These are phyloP conservation scores for Lactifluus piperatus DNA, from an alignment of 768 basidiomycete species.

Conservation along the genomic window DNA sequence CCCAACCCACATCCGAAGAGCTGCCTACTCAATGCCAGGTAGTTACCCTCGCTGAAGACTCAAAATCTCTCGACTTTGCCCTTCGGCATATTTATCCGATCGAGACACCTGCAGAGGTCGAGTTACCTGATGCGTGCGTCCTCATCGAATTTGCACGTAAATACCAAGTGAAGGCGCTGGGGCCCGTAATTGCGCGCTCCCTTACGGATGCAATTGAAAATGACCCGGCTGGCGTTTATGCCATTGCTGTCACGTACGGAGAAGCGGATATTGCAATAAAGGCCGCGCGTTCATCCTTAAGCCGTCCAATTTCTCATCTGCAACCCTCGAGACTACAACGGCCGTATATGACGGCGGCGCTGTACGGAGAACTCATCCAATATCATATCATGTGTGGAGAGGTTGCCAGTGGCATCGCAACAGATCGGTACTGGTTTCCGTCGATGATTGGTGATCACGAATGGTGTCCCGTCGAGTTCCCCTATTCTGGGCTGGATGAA, in stretches of 20 bases:
- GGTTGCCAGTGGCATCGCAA: too few species aligned
- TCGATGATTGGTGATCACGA: too few species aligned
- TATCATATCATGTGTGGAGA: too few species aligned
- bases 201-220: neutral
- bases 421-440: too few species aligned
- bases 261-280: neutral
- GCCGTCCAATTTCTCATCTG: neutral
- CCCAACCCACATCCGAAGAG: neutral
- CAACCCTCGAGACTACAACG: too few species aligned
- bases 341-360: too few species aligned
- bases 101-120: neutral
- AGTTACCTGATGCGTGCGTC: neutral
- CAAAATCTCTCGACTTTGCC: conserved; percentile 1
- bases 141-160: conserved; percentile 11
- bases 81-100: conserved; percentile 16
- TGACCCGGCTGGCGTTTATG: conserved; percentile 15
- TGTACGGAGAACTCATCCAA: too few species aligned
- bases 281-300: neutral
- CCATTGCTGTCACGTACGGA: neutral
- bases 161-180: conserved; percentile 8
- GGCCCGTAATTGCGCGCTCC: neutral
- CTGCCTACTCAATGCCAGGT: neutral
- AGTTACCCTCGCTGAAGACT: neutral
- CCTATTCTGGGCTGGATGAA: too few species aligned
- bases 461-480: too few species aligned